A percentile compares a stretch with the other conserved stretches of the same genome.
These are phyloP conservation scores for Monosporozyma aerobia DNA, from an alignment of 805 yeast species.

Conservation along the genomic window DNA sequence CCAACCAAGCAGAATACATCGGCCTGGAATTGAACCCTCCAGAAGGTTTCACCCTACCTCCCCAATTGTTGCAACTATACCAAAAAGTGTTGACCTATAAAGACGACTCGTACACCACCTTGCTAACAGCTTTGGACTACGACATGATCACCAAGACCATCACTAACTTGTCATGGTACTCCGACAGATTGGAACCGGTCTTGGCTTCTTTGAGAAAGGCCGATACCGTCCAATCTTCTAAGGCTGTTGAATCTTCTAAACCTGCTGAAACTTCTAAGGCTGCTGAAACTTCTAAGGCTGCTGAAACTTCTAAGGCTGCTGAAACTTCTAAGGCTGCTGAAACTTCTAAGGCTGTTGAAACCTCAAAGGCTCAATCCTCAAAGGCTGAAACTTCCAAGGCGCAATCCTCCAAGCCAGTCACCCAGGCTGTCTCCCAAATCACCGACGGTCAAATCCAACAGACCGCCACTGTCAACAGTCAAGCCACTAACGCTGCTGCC, in stretches of 20 bases:
- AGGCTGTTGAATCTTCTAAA: conserved; percentile 4
- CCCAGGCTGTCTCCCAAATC: conserved; percentile 7
- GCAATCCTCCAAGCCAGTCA: conserved; percentile 3
- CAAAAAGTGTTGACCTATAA: conserved; percentile 26
- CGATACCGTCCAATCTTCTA: conserved; percentile 2
- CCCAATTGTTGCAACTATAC: conserved; percentile 22
- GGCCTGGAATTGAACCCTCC: conserved; percentile 5
- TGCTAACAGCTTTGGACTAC: conserved; percentile 22
- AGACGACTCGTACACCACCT: conserved; percentile 29
- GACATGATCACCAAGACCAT: conserved; percentile 21
- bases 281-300: conserved; percentile 2
- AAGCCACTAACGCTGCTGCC: conserved; percentile 5
- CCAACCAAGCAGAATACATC: conserved; percentile 10
- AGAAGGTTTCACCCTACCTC: conserved; percentile 20
- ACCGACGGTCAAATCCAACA: conserved; percentile 9
- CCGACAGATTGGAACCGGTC: conserved; percentile 18
- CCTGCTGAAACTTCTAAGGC: conserved; percentile 5
- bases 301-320: conserved; percentile 3
- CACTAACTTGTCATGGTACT: conserved; percentile 29
- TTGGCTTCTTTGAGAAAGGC: conserved; percentile 6
- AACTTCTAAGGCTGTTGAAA: conserved; percentile 1
- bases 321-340: neutral
- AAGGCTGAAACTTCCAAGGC: conserved; percentile 2
- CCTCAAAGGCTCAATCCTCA: conserved; percentile 2
- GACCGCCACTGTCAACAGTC: conserved; percentile 1